Base-by-base conservation (phyloP, 2,329 filamentous ascomycete species). In the Talaromyces atroroseus region DNA sequence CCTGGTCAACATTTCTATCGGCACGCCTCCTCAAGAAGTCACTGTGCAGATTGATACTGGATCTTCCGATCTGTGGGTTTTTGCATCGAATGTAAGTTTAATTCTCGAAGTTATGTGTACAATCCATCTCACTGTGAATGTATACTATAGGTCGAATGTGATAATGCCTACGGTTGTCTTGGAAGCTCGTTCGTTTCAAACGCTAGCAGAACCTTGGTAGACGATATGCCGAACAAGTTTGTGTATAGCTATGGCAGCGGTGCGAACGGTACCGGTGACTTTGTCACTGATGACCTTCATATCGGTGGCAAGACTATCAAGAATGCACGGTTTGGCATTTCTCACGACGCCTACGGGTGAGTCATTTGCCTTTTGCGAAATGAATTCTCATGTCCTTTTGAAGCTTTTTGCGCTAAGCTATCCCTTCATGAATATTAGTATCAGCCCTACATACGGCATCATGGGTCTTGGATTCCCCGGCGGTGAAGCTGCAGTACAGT, bases 11-110 rank as follows among this genome's bases (percentile, higher is more conserved):
- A 79, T 76, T 51, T 79, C 82, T 12, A 61, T 88, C 52, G 85
- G 85, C 51, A 87, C 83, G 2, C 85, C 85, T 10, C 65, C 79
- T 11, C 83, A 85, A 65, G 62, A 69, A 1, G 63, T 87, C 47
- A 76, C 78, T n/a, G 72, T 87, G 58, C 83, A 86, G 63, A 67
- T 88, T 52, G 85, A 88, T 69, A 88, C 85, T 5, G 85, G 85
- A 50, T 86, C 83, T 70, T 86, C 82, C 62, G 85, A 88, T 65
- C 73, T 87, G 23, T 87, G 85, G 84, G 80, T 52, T 6, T 52
- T 52, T 52, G 32, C 48, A 21, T 36, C 26, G 2, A 18, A 38
- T 38, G 48, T 49, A 11, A 49, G 48, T 36, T 21, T 18, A 49
- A 14, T 12, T 34, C 32, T 12, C 29, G 29, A 23, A n/a, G 14